Base-by-base conservation (phyloP, 371 early-diverging fungal genomes). In the Zychaea mexicana region DNA sequence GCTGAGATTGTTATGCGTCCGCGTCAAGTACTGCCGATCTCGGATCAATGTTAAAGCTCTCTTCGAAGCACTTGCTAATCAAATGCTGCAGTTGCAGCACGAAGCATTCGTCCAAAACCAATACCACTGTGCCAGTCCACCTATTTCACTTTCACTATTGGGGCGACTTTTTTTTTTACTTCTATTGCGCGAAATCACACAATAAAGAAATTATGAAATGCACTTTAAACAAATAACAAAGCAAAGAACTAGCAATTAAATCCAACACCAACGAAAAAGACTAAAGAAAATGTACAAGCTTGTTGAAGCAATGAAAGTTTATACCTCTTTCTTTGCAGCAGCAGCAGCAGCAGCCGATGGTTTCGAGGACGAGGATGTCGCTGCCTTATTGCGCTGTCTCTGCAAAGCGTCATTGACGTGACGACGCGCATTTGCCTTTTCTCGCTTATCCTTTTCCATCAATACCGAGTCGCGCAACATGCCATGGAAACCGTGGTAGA, bases 401-500 rank as follows among this genome's bases (percentile, higher is more conserved):
- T 65, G 21, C 49, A 75, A 53, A 0, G 68, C 76, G 24, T 67
- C 67, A 38, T 75, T 57, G 17, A 78, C 67, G n/a, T 73, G 61
- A 1, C 70, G 65, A 42, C 70, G 65, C 4, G 74, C 74, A 9
- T 36, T 56, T n/a, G 52, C 13, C 26, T 61, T 64, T 21, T 74
- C 59, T 52, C 67, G 57, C 22, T 69, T 64, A 57, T 78, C 81
- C 19, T 73, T 76, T 30, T 76, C 71, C 66, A 81, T 30, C 62
- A 78, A 47, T 0, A 81, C 78, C 59, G 78, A 78, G 27, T 78
- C 74, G 1, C 77, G 71, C 53, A 81, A 66, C 15, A 81, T 28
- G 21, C 68, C 49, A 57, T 81, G 81, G 71, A 81, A 81, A 7
- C 66, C 65, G 54, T 70, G 72, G 59, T 78, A 81, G 30, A 81